Base-by-base conservation (phyloP, 2,329 filamentous ascomycete species). In the Ophiostoma triangulosporum region DNA sequence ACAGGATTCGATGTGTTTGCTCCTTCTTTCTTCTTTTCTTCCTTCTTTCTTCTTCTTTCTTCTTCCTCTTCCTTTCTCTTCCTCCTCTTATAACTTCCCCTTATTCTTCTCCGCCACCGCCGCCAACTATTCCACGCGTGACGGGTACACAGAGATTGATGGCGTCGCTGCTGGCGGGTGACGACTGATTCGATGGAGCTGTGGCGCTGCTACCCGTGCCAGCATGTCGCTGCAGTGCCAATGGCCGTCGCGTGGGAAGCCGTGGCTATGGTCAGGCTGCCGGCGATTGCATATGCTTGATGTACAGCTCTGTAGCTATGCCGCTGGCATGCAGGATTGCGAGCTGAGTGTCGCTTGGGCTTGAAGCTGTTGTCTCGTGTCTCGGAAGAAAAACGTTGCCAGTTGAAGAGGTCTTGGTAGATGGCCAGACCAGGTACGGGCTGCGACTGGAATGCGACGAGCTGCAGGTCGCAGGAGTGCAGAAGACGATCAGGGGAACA, bases 221-320 rank as follows among this genome's bases (percentile, higher is more conserved):
- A 50, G 27, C 54, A 55, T 55, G 49, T 24, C 49, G 43, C 27
- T 35, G 45, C 36, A 22, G 27, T 51, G 53, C 49, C 49, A 49
- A 43, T 46, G 49, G 49, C 53, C 35, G 53, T 43, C 43, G 20
- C 31, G 12, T 29, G 7, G 24, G 24, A 26, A 48, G 40, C 32
- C 6, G 52, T 33, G 45, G 35, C 24, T 46, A 46, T n/a, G 43
- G 26, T n/a, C 6, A 46, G n/a, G 43, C 26, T 46, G 15, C 20
- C 43, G 43, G 17, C n/a, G 26, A 11, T 12, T 9, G 43, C 26
- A 46, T 46, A 26, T 46, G 43, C 24, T n/a, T 6, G n/a, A 8
- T 15, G 29, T 11, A 38, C n/a, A 38, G n/a, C 8, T 24, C 20
- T 24, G 38, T 26, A 43, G 20, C 38, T 24, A 20, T 24, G 38